phyloP scores from a whole-genome alignment of 768 basidiomycete genomes.

The Boletus edulis region DNA sequence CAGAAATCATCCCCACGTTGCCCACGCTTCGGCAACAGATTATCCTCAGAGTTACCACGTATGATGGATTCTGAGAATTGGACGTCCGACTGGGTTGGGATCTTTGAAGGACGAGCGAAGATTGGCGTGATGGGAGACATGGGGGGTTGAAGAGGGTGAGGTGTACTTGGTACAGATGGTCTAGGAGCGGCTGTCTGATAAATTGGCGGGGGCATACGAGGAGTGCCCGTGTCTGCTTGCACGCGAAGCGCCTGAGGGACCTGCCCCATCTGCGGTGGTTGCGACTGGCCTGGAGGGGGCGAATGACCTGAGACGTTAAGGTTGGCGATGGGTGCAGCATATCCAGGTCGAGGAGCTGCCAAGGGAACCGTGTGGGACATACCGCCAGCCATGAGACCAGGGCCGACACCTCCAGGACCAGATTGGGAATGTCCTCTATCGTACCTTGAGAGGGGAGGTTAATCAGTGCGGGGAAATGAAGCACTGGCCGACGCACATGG shows the following conservation, averaged over 20 bases:
- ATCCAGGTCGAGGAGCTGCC: constrained; percentile 71
- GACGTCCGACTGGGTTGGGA: constrained; percentile 39
- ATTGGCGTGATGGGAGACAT: constrained; percentile 77
- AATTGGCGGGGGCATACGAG: constrained; percentile 31
- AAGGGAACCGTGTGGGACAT: constrained; percentile 41
- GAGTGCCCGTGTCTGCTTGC: constrained; percentile 15
- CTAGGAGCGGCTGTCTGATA: constrained; percentile 30
- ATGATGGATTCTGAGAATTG: constrained; percentile 58
- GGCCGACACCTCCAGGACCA: constrained; percentile 52
- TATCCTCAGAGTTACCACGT: constrained; percentile 66
- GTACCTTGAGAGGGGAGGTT: constrained; percentile 44
- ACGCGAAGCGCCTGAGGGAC: constrained; percentile 26
- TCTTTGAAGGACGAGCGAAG: constrained; percentile 61
- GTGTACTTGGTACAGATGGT: constrained; percentile 46
- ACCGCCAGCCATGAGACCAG: constrained; percentile 43
- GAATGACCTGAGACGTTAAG: constrained; percentile 56
- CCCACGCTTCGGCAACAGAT: constrained; percentile 62
- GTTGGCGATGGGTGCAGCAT: constrained; percentile 66
- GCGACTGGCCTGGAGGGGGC: constrained; percentile 29
- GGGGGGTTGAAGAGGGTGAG: constrained; percentile 75
- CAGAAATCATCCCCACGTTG: constrained; percentile 84
- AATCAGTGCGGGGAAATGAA: constrained; percentile 7
- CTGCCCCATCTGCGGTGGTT: constrained; percentile 29
- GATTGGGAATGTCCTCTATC: constrained; percentile 54
- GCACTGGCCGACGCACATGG: constrained; percentile 50